Base-by-base conservation (phyloP, 192 early-diverging fungal species). In the Coemansia aciculifera region DNA sequence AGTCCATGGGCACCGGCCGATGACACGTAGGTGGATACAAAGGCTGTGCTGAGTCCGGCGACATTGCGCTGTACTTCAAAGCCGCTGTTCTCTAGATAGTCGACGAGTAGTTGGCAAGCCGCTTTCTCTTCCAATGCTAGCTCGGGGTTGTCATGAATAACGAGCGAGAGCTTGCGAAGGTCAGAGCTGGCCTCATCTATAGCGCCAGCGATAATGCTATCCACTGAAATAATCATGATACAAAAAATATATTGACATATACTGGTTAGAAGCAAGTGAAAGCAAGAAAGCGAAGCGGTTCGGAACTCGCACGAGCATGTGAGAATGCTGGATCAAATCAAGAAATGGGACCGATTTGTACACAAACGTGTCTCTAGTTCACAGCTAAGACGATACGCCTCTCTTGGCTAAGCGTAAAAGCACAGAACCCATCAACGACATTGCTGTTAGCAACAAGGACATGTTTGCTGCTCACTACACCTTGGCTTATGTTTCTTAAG, bases 1-100 rank as follows among this genome's bases (percentile, higher is more conserved):
- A 77, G 80, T 7, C 81, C 85, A n/a, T 68, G 57, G 4, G 64
- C 49, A 8, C 74, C 83, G 3, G 32, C 68, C 27, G 67, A 36
- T 19, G 87, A 72, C 9, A 66, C 65, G 64, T 86, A 91, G 36
- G 89, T 87, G 23, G 92, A 90, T 24, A 88, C 69, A 71, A 95
- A 95, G 0, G 91, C 90, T 1, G 93, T 95, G 44, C 86, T 77
- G 12, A 95, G 63, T 0, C 85, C 89, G 74, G 64, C 89, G 5
- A 86, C 89, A 12, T 82, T 56, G 2, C 81, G 86, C 17, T 84
- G 81, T 21, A 94, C 84, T 1, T 64, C 31, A 67, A 91, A 94
- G 17, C 90, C 91, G 52, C 88, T 75, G 31, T 61, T 62, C 65
- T 87, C 79, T 7, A 95, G 73, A 74, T 88, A 93, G 10, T 88